phyloP scores from a whole-genome alignment of 1,139 yeast species.

The Saccharomyces pastorianus region DNA sequence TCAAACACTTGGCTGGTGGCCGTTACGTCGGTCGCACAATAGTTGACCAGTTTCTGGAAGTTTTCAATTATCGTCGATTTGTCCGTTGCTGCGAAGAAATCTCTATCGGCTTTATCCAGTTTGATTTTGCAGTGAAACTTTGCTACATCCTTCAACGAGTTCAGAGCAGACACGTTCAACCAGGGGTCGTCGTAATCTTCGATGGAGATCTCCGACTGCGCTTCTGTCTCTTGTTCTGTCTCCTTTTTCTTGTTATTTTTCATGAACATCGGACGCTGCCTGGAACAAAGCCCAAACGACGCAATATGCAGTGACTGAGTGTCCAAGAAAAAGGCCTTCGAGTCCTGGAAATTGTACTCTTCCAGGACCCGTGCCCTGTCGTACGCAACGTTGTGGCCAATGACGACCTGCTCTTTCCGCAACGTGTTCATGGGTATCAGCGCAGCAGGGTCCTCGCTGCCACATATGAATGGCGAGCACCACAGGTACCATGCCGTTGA shows the following conservation, averaged over 20 bases:
- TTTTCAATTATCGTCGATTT: conserved; percentile 48
- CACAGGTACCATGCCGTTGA: conserved; percentile 85
- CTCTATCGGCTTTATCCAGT: conserved; percentile 59
- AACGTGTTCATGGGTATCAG: conserved; percentile 63
- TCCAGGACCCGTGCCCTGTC: conserved; percentile 83
- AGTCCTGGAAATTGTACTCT: conserved; percentile 61
- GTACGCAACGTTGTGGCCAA: conserved; percentile 88
- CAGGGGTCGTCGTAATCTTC: conserved; percentile 52
- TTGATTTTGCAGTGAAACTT: conserved; percentile 65
- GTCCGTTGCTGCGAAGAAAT: conserved; percentile 50
- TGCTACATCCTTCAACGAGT: conserved; percentile 77
- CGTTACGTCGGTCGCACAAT: conserved; percentile 80
- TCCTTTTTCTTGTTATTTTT: conserved; percentile 43
- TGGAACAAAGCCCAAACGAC: conserved; percentile 84
- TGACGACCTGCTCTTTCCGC: conserved; percentile 45
- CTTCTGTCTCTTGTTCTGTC: conserved; percentile 13
- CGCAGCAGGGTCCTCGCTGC: conserved; percentile 47
- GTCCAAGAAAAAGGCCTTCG: conserved; percentile 76
- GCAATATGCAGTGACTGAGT: conserved; percentile 93
- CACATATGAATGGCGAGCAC: conserved; percentile 78
- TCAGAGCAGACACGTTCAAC: conserved; percentile 68
- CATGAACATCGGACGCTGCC: conserved; percentile 77
- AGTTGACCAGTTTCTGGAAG: conserved; percentile 55
- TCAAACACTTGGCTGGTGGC: conserved; percentile 66
- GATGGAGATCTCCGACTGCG: conserved; percentile 5